Conservation (phyloP, 306 rosid species). For the Betula pendula region DNA sequence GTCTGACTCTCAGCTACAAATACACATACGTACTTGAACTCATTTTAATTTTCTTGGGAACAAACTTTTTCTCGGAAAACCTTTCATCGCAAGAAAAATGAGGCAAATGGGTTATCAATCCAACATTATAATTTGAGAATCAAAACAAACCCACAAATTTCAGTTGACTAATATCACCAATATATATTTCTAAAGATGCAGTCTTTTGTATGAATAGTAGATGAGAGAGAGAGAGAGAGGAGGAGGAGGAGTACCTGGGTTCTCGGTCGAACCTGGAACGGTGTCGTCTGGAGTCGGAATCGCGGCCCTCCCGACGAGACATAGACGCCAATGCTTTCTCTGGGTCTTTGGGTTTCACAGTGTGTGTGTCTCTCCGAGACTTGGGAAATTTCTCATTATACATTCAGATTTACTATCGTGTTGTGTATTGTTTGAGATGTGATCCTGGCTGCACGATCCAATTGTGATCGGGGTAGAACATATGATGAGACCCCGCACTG, state of each 20-base stretch:
- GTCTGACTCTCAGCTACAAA: not conserved
- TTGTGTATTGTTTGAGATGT: not conserved
- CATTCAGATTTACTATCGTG: not conserved
- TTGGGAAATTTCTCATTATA: not conserved
- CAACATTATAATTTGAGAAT: not conserved
- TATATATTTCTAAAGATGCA: not conserved
- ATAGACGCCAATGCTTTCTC: slow-evolving; percentile 19
- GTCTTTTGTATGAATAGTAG: too few relatives aligned
- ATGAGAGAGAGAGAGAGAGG: slow-evolving; percentile 7
- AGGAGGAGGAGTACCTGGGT: slow-evolving; percentile 50
- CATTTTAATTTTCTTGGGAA: not conserved
- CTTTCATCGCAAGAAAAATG: not conserved
- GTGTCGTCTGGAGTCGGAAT: slow-evolving; percentile 67
- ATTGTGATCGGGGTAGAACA: too few relatives aligned
- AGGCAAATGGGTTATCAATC: not conserved
- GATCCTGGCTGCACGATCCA: slow-evolving; percentile 2
- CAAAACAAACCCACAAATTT: not conserved
- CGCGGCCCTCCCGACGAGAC: slow-evolving; percentile 72
- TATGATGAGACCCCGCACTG: not conserved
- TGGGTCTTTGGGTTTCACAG: not conserved
- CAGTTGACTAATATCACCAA: too few relatives aligned
- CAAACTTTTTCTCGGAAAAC: not conserved
- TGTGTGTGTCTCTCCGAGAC: not conserved
- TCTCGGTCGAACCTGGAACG: slow-evolving; percentile 76
- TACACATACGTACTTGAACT: not conserved